Evolutionary conservation across 768 basidiomycete species (phyloP), one percentile per base, ranked within the genome.

Genomic region (Amanita rimosa): DNA sequence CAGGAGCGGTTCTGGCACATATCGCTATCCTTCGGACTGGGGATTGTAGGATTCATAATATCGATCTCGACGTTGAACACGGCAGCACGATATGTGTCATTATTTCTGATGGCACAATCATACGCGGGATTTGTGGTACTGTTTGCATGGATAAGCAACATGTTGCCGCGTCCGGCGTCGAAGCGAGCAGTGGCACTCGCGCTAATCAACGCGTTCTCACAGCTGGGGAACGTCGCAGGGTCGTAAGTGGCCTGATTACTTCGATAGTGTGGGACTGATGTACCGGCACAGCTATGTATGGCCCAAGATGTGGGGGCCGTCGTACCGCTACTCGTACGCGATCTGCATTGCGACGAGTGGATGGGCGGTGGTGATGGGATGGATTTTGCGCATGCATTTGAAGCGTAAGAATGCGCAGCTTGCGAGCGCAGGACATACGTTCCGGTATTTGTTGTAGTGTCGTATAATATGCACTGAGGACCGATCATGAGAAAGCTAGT

Each of bases 181-280:
- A 91, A 91, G 64, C 80, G 89, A 8, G 85, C 89, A 10, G 83
- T 90, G 16, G 81, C 86, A 6, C 70, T 93, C 51, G 89, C 86
- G 9, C 67, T 85, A 56, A 76, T 89, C 59, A 88, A 91, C 62
- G 79, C 83, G 22, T 85, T 85, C 63, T 80, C 83, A 26, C 83
- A 88, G 58, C 70, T 92, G 22, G 92, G 91, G 4, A 94, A 93
- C 63, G 71, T 94, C 49, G 72, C 82, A 14, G 89, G 90, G 53
- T 83, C 86, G 69, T 89, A 66, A 66, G 78, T 79, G 22, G 1
- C n/a, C 45, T 52, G 19, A 43, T 27, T 16, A 22, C 22, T 40
- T 39, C 36, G 24, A 24, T 42, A 31, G 17, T 43, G 33, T 41
- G 37, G 48, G 46, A 54, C 57, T 45, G 14, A 33, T 22, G 36